Conservation (phyloP, 106 monocot genomes). For the Narthecium ossifragum region DNA sequence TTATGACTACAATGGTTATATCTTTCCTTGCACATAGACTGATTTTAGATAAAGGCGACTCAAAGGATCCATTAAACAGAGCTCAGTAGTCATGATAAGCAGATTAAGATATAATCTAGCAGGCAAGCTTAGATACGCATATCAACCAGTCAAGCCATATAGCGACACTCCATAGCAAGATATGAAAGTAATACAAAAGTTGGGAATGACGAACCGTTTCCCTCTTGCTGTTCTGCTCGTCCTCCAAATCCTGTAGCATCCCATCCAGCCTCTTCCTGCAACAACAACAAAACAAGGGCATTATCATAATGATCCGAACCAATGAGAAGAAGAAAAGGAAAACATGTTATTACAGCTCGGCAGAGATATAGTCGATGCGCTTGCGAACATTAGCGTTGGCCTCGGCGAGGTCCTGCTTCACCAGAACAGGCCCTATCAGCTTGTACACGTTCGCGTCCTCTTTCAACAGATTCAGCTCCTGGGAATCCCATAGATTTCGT, state of each 20-base stretch:
- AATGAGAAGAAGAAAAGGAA: neutral
- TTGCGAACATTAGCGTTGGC: slow-evolving; percentile 85
- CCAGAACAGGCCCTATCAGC: slow-evolving; percentile 89
- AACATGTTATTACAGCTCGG: slow-evolving; percentile 44
- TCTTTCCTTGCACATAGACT: no score
- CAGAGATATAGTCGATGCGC: slow-evolving; percentile 87
- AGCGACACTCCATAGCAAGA: no score
- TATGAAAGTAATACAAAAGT: no score
- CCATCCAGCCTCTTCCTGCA: slow-evolving; percentile 76
- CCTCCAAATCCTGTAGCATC: slow-evolving; percentile 69
- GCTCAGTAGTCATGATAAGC: no score
- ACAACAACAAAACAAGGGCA: neutral
- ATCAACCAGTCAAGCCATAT: no score
- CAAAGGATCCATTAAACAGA: no score
- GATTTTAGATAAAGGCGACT: no score
- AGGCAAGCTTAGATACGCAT: no score
- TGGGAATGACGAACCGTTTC: no score
- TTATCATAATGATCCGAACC: neutral
- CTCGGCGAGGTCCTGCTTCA: slow-evolving; percentile 95
- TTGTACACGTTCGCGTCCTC: slow-evolving; percentile 88
- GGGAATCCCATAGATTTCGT: no score
- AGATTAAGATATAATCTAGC: no score
- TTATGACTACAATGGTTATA: no score
- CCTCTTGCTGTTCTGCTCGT: slow-evolving; percentile 78
- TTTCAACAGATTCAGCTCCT: slow-evolving; percentile 73